Base-by-base conservation (phyloP, 441 rosid species). In the Pelargonium myrrhifolium region DNA sequence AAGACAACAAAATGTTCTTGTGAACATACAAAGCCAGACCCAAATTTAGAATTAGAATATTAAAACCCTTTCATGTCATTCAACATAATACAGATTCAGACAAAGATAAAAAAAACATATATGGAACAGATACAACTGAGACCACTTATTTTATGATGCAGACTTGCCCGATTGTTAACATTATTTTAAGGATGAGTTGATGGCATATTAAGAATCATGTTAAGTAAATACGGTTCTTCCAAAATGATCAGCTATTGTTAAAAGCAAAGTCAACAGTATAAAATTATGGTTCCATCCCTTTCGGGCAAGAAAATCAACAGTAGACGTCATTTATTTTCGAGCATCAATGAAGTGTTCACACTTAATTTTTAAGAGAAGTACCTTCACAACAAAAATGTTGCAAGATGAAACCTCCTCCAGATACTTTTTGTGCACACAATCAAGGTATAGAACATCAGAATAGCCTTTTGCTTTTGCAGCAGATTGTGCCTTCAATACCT, bases 371-470 rank as follows among this genome's bases (percentile, higher is more conserved):
- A n/a, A 51, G 58, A 51, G 17, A 51, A 51, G 60, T 86, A 94
- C 98, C 99, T 94, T 94, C 66, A 88, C 96, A 69, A 94, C 76
- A 70, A 94, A 94, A 71, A 92, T 88, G 77, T 94, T 94, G 89
- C 99, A 94, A 20, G 96, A 89, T 0, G 96, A 94, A 71, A 94
- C 97, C 86, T 89, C 97, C 61, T 91, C 97, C 62, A 94, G 79
- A 77, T 80, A 94, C 77, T 81, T 81, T 69, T 86, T 94, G 78
- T 86, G 82, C 67, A 88, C 83, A 72, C 97, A 91, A 72, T 94
- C 99, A 68, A 94, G 92, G 72, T 91, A 94, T 47, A 94, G 84
- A 68, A 94, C 99, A 79, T 94, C 97, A 4, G 96, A 87, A 77
- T 83, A 94, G 75, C 99, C 99, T 80, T 86, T 86, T 65, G 89